Percentiles rank a stretch among this genome's conserved stretches.
phyloP scores from a whole-genome alignment of 306 rosid species.

The Corylus avellana region DNA sequence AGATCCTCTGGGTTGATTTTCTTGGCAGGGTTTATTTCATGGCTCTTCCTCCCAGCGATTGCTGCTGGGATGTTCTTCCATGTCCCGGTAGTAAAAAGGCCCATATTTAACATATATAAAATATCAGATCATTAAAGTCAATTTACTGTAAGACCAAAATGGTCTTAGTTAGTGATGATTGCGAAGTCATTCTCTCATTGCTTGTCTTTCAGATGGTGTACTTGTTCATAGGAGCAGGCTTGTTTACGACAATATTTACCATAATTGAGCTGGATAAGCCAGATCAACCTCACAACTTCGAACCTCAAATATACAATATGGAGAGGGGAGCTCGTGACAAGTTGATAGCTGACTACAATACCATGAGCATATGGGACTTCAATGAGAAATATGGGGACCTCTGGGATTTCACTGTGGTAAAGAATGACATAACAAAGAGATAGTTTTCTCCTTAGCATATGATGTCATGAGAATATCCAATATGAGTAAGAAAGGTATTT shows the following conservation, averaged over 20 bases:
- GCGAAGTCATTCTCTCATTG: background rate
- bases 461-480: conserved; percentile 16
- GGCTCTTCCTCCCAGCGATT: conserved; percentile 85
- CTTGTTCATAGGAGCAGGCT: conserved; percentile 76
- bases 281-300: conserved; percentile 89
- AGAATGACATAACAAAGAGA: conserved; percentile 60
- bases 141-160: conserved; percentile 1
- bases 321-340: conserved; percentile 92
- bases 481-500: conserved; percentile 17
- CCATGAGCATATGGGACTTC: conserved; percentile 94
- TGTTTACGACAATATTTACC: conserved; percentile 74
- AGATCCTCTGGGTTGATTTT: conserved; percentile 14
- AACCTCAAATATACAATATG: conserved; percentile 94
- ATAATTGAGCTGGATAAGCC: conserved; percentile 97
- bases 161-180: background rate
- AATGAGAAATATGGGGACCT: conserved; percentile 88
- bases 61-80: conserved; percentile 73
- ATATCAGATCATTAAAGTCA: background rate
- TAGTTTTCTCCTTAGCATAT: conserved; percentile 22
- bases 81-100: conserved; percentile 62
- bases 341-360: conserved; percentile 82
- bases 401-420: conserved; percentile 86
- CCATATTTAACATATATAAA: background rate
- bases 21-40: conserved; percentile 74
- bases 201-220: conserved; percentile 74